Evolutionary conservation across 257 asterid species (phyloP), one percentile per base, ranked within the genome.

Genomic region (Sherardia arvensis): DNA sequence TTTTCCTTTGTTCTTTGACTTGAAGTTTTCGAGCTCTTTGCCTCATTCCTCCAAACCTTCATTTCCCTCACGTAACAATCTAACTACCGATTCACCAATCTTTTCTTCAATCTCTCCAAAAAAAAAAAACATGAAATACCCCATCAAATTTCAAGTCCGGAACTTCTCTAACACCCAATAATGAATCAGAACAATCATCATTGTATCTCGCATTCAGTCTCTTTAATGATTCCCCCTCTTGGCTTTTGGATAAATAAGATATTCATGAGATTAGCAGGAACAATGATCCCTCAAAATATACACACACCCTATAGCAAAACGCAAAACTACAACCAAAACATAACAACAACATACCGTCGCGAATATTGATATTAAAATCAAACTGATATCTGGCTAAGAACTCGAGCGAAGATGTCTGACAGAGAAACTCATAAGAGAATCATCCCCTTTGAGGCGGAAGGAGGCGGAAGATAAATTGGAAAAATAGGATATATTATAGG

Each of bases 231-330:
- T 79, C 95, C 77, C 78, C 83, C 78, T 92, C 99, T 80, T 89
- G 94, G 75, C 84, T 80, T 89, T 94, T 92, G 90, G 99, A 92
- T 84, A 87, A 83, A 87, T 92, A 92, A 85, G 99, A 92, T 80
- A 87, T 73, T 74, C 99, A 97, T 92, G 97, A 85, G 83, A 87
- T 87, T 80, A 83, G 70, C 75, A 74, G 71, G 66, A 53, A 73
- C 64, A 74, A 68, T 4, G 83, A 82, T 71, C 76, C 79, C 86
- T 78, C 91, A 79, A 84, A 81, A 82, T 48, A 63, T 26, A n/a
- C n/a, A 69, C 17, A 60, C 15, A 20, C 3, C 4, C 33, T 17
- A 10, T 26, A 26, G 57, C 36, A 18, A 38, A 40, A 34, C 45
- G 4, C 21, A 15, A n/a, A 21, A 21, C 5, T 30, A 14, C 61